phyloP scores from a whole-genome alignment of 345 rosid species.

The Brassica cretica region DNA sequence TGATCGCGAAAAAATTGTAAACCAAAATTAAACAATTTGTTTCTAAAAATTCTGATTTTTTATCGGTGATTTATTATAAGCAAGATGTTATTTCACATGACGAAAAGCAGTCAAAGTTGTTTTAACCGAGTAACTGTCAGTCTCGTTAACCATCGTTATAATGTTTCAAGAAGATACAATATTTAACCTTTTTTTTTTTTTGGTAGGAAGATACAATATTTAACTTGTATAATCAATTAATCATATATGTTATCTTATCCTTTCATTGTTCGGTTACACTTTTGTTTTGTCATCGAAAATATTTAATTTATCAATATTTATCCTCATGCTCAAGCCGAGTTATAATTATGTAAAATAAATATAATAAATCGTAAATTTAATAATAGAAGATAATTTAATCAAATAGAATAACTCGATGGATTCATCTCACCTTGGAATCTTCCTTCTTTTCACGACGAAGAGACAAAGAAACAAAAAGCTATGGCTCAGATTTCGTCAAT shows the following conservation, averaged over 20 bases:
- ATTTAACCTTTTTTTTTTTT: background rate
- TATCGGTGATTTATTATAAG: background rate
- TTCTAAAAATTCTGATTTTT: background rate
- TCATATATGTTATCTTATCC: background rate
- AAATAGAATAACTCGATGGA: slow-evolving; percentile 20
- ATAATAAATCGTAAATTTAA: background rate
- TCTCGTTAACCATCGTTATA: background rate
- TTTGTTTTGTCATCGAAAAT: background rate
- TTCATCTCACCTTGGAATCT: slow-evolving; percentile 27
- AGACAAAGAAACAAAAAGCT: slow-evolving; percentile 40
- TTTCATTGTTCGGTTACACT: background rate
- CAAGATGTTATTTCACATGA: background rate
- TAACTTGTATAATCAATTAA: background rate
- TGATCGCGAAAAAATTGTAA: background rate
- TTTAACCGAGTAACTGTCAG: slow-evolving; percentile 2
- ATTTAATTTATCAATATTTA: too few species aligned
- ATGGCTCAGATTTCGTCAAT: slow-evolving; percentile 45
- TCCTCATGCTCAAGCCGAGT: background rate
- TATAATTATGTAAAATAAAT: background rate
- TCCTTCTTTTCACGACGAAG: slow-evolving; percentile 41
- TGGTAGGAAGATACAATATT: background rate
- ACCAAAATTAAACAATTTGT: background rate
- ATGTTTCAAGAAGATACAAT: background rate
- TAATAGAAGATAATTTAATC: background rate
- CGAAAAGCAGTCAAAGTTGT: background rate